These are phyloP conservation scores for Phlyctochytrium planicorne DNA, from an alignment of 192 early-diverging fungal species.

Conservation along the genomic window DNA sequence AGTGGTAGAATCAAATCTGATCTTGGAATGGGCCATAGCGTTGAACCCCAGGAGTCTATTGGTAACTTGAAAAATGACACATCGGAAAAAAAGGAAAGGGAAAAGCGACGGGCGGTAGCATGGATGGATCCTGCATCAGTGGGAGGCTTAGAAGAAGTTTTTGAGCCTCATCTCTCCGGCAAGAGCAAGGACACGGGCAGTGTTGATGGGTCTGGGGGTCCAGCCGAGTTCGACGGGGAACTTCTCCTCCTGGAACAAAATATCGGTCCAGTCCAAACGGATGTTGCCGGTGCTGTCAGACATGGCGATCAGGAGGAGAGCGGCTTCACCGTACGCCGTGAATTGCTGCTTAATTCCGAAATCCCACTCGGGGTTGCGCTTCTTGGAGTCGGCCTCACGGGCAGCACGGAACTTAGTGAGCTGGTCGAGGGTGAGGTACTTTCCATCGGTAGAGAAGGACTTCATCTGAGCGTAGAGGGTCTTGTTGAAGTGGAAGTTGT, in stretches of 20 bases:
- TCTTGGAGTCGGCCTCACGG: conserved; percentile 31
- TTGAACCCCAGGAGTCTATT: too few species aligned
- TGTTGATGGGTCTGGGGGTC: neutral
- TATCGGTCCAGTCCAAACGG: neutral
- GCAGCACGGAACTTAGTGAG: conserved; percentile 25
- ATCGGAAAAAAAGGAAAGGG: too few species aligned
- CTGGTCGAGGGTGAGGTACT: conserved; percentile 21
- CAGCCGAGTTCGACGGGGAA: conserved; percentile 11
- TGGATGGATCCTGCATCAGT: too few species aligned
- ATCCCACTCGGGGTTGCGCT: conserved; percentile 19
- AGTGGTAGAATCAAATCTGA: too few species aligned
- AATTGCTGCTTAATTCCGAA: conserved; percentile 4
- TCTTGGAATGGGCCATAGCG: too few species aligned
- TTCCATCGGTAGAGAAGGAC: conserved; percentile 25
- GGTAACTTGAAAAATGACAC: too few species aligned
- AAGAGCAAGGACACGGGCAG: neutral
- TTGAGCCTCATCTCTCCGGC: neutral
- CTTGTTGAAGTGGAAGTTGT: conserved; percentile 17
- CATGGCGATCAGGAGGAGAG: neutral
- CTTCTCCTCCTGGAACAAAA: conserved; percentile 8
- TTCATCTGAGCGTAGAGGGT: conserved; percentile 21
- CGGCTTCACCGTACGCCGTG: conserved; percentile 1
- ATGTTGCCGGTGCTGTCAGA: neutral
- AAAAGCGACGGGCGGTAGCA: too few species aligned
- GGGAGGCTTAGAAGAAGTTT: too few species aligned